Base-by-base conservation (phyloP, 495 filamentous ascomycete genomes). In the Opeltia flavorubescens region DNA sequence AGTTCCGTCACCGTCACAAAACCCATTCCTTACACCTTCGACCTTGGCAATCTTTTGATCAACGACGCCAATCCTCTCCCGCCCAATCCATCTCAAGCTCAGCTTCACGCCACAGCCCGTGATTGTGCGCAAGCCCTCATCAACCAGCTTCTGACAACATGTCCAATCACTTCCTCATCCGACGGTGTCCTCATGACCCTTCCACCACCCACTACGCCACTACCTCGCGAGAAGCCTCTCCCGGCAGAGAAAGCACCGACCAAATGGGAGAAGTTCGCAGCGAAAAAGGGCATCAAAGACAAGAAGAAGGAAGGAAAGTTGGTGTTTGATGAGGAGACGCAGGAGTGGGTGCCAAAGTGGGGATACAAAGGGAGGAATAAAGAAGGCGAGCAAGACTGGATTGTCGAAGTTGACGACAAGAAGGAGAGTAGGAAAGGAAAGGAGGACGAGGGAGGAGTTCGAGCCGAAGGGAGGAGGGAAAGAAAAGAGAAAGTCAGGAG, bases 311-410 rank as follows among this genome's bases (percentile, higher is more conserved):
- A 65, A 24, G 70, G 74, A 49, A 87, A 94, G 61, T 67, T 82
- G 55, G 75, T 81, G 34, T 94, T 83, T 62, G 83, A 95, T 63
- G 86, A 94, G 66, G 77, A 65, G 44, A 86, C 71, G 23, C 83
- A 83, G 40, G 84, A 93, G 59, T 95, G 84, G 82, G 84, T 89
- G 47, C 82, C 85, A 38, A 81, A 81, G 63, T 98, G 88, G 86
- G 91, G 91, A 1, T 95, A 93, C 66, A 86, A 88, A 68, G 93
- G 88, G 40, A 83, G 81, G 62, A 91, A 89, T 62, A 86, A 89
- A 73, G 76, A 75, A 12, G 77, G 72, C 0, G 82, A 86, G 54
- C 49, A 52, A 35, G 75, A 87, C 53, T 91, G 89, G 81, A 69
- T 94, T 56, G 86, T 96, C 24, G 93, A 96, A 74, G 79, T 95